A percentile compares a stretch with the other conserved stretches of the same genome.
phyloP scores from a whole-genome alignment of 2,329 filamentous ascomycete species.

The Colletotrichum sp. region DNA sequence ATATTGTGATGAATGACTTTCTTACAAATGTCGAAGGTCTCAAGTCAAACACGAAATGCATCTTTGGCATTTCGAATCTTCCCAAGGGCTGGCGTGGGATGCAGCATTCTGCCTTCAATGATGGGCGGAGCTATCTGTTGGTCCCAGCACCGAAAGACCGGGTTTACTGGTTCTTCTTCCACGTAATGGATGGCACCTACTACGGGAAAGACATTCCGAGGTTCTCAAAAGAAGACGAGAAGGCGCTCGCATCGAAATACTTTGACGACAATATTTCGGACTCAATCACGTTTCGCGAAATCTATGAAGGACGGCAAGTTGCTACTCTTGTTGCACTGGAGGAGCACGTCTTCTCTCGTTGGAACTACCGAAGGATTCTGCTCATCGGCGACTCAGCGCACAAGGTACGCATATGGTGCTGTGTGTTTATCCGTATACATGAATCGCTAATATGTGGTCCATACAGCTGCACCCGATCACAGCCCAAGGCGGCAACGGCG shows the following conservation, averaged over 20 bases:
- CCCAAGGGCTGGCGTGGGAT: background rate
- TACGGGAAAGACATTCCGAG: slow-evolving; percentile 32
- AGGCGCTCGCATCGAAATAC: slow-evolving; percentile 26
- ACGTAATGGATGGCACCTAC: slow-evolving; percentile 28
- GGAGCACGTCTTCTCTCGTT: slow-evolving; percentile 39
- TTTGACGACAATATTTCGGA: slow-evolving; percentile 23
- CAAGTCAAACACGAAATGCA: slow-evolving; percentile 25
- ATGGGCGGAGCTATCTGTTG: background rate
- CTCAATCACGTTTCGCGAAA: slow-evolving; percentile 28
- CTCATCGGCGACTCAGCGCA: slow-evolving; percentile 45
- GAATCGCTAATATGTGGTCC: background rate
- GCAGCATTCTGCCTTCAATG: background rate
- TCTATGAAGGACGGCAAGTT: slow-evolving; percentile 29
- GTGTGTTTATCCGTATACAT: background rate
- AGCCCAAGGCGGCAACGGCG: slow-evolving; percentile 26
- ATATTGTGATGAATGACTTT: no score
- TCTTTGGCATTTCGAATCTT: slow-evolving; percentile 41
- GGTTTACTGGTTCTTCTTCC: slow-evolving; percentile 41
- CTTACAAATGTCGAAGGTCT: background rate
- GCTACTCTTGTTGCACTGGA: slow-evolving; percentile 25
- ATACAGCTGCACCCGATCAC: slow-evolving; percentile 24
- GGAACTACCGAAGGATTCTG: slow-evolving; percentile 42
- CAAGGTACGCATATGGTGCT: slow-evolving; percentile 32
- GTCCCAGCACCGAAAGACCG: slow-evolving; percentile 25
- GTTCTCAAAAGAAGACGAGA: slow-evolving; percentile 35